phyloP scores from a whole-genome alignment of 75 land plant species.

The Pinus taeda region DNA sequence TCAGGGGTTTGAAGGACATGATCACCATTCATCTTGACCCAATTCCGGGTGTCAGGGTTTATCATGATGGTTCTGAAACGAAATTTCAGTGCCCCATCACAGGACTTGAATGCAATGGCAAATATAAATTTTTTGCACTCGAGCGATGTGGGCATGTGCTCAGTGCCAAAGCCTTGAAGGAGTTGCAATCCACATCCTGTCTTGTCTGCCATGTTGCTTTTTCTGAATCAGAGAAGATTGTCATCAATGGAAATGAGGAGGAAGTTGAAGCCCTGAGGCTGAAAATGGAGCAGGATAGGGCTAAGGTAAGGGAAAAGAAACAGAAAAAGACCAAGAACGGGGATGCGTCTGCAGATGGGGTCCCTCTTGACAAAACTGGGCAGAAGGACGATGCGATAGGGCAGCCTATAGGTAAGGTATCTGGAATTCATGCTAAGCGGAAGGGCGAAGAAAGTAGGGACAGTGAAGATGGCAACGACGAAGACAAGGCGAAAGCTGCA shows the following conservation, averaged over 20 bases:
- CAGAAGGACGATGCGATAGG: constrained; percentile 24
- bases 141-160: constrained; percentile 86
- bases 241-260: constrained; percentile 79
- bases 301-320: constrained; percentile 54
- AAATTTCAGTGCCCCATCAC: constrained; percentile 94
- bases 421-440: constrained; percentile 8
- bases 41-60: constrained; percentile 48
- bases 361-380: constrained; percentile 2
- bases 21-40: constrained; percentile 45
- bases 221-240: constrained; percentile 65
- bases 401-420: constrained; percentile 23
- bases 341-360: constrained; percentile 8
- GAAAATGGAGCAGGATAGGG: constrained; percentile 78
- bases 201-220: constrained; percentile 78
- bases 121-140: constrained; percentile 67
- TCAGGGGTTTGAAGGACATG: constrained; percentile 87
- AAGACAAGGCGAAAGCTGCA: constrained; percentile 15
- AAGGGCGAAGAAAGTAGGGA: constrained; percentile 23
- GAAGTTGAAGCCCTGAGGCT: constrained; percentile 68
- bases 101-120: constrained; percentile 88
- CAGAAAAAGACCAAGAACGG: constrained; percentile 67
- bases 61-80: constrained; percentile 33
- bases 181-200: constrained; percentile 76
- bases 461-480: constrained; percentile 16
- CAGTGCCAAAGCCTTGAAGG: constrained; percentile 85